Evolutionary conservation across 2,329 filamentous ascomycete genomes (phyloP).

Genomic region (Epichloe elymi): DNA sequence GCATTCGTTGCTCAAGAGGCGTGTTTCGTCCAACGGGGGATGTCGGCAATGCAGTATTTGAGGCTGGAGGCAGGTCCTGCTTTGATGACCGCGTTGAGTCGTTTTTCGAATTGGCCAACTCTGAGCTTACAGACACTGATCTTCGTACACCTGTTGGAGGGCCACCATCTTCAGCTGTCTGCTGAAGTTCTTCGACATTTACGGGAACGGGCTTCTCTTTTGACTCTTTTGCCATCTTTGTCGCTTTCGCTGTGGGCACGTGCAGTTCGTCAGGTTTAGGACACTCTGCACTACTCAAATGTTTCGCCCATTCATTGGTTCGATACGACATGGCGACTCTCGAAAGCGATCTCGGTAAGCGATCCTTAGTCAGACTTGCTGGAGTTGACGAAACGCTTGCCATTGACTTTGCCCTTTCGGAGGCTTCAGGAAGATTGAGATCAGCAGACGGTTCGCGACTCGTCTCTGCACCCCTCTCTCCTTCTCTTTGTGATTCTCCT

Average conservation of each 20-base stretch:
- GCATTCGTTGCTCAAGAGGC: not conserved
- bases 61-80: slow-evolving; percentile 12
- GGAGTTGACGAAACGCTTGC: slow-evolving; percentile 29
- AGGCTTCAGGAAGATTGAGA: slow-evolving; percentile 9
- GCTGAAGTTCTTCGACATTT: slow-evolving; percentile 49
- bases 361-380: slow-evolving; percentile 41
- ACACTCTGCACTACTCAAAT: slow-evolving; percentile 62
- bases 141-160: slow-evolving; percentile 19
- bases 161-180: slow-evolving; percentile 42
- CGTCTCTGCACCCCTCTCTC: slow-evolving; percentile 1
- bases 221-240: slow-evolving; percentile 3
- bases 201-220: slow-evolving; percentile 47
- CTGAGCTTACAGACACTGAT: slow-evolving; percentile 18
- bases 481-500: not conserved
- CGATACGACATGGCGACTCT: slow-evolving; percentile 70
- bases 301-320: slow-evolving; percentile 94
- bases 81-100: slow-evolving; percentile 9
- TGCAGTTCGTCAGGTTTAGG: slow-evolving; percentile 53
- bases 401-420: slow-evolving; percentile 26
- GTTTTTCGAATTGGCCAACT: slow-evolving; percentile 8
- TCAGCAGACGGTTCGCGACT: slow-evolving; percentile 3
- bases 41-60: slow-evolving; percentile 1
- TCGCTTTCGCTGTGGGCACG: slow-evolving; percentile 19
- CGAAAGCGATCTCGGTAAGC: slow-evolving; percentile 58
- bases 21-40: not conserved